Evolutionary conservation across 2,329 filamentous ascomycete species (phyloP).

Genomic region (Annulohypoxylon truncatum): DNA sequence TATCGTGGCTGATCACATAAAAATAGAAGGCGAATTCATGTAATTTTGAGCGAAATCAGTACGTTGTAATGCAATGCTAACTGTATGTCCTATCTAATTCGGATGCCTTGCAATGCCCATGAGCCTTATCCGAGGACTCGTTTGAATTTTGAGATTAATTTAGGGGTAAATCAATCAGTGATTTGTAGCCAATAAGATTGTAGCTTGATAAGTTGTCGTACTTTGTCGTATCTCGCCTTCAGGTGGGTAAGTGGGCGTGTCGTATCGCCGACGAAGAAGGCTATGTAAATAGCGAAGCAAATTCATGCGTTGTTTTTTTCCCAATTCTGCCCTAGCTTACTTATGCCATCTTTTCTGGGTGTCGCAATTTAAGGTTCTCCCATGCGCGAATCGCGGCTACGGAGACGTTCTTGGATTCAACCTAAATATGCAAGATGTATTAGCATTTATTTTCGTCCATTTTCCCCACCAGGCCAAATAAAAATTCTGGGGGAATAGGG

Average conservation of each 20-base stretch:
- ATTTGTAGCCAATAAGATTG: slow-evolving; percentile 4
- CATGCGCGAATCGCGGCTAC: slow-evolving; percentile 28
- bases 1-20: neutral
- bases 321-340: neutral
- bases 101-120: neutral
- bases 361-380: neutral
- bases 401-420: slow-evolving; percentile 32
- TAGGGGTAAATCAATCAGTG: neutral
- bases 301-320: neutral
- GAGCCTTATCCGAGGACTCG: neutral
- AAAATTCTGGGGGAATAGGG: neutral
- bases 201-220: neutral
- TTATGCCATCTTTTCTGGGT: neutral
- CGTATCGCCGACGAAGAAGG: neutral
- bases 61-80: neutral
- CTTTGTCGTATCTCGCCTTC: neutral
- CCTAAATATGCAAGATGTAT: slow-evolving; percentile 17
- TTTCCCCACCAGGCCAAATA: neutral
- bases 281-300: neutral
- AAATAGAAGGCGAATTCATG: neutral
- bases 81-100: neutral
- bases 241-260: neutral
- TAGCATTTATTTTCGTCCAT: neutral
- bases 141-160: neutral
- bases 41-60: neutral